Conservation (phyloP, 768 basidiomycete genomes). For the Calocera cornea region DNA sequence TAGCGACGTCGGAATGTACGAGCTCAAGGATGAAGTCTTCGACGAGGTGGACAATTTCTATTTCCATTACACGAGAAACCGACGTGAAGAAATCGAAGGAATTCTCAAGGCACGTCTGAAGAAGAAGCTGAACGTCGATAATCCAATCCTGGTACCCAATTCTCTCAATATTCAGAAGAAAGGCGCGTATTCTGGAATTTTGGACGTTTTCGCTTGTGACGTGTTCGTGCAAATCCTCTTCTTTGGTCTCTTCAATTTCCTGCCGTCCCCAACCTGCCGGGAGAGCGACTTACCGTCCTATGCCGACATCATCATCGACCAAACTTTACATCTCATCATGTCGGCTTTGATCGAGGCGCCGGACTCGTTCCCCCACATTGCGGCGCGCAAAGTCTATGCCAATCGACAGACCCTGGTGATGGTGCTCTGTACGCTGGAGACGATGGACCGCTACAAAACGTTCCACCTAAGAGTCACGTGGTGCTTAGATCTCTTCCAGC, state of each 20-base stretch:
- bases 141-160: conserved; percentile 65
- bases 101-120: conserved; percentile 52
- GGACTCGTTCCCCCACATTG: conserved; percentile 44
- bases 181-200: conserved; percentile 57
- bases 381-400: conserved; percentile 42
- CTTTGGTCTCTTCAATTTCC: conserved; percentile 63
- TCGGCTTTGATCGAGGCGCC: conserved; percentile 64
- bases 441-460: conserved; percentile 52
- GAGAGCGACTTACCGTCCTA: conserved; percentile 61
- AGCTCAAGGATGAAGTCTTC: conserved; percentile 67
- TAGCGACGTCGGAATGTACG: conserved; percentile 73
- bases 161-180: conserved; percentile 41
- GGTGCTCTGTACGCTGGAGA: conserved; percentile 62
- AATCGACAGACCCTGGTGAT: conserved; percentile 40
- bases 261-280: conserved; percentile 24
- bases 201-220: conserved; percentile 51
- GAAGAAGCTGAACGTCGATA: conserved; percentile 45
- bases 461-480: conserved; percentile 62
- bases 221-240: conserved; percentile 70
- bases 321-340: conserved; percentile 75
- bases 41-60: conserved; percentile 92
- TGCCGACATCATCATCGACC: conserved; percentile 81
- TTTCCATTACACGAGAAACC: conserved; percentile 88
- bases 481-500: conserved; percentile 51
- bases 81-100: conserved; percentile 78